Evolutionary conservation across 2,329 filamentous ascomycete species (phyloP), one percentile per base, ranked within the genome.

Genomic region (Colletotrichum phormii): DNA sequence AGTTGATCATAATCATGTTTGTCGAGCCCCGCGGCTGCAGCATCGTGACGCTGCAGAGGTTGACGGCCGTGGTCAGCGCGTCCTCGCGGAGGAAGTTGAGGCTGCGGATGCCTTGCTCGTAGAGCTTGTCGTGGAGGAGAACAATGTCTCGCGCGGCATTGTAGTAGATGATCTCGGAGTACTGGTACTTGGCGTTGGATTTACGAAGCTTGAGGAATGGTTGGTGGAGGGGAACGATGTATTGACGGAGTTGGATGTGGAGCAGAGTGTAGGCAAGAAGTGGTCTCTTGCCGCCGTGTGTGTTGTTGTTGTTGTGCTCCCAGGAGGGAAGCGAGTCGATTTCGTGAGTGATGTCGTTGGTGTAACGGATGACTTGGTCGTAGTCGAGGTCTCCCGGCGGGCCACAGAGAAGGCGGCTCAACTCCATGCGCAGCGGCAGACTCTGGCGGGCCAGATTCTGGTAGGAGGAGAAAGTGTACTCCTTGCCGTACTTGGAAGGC

Each of bases 141-240:
- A 91, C 88, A 76, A 91, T 89, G 75, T 91, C 89, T 42, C 89
- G 85, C 1, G 89, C 89, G 0, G 89, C 88, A 67, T 89, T 90
- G 80, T 91, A 91, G 82, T 90, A 91, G 60, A 91, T 87, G 71
- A 90, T 89, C 75, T 91, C 89, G 1, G 89, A 90, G 77, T 89
- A 89, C 76, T 91, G 89, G 77, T 90, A 91, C 75, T 89, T 89
- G 68, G 89, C 89, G 79, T 90, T 89, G 73, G 86, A 84, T 80
- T 88, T 88, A 75, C 89, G 86, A 64, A 90, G 84, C 77, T 89
- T 89, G 35, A 91, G 83, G 77, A 89, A 91, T 1, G 89, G 88
- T 74, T 91, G 88, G 76, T 90, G 89, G 7, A 91, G 82, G 1
- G 89, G 88, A 73, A 91, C 88, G 71, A 91, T 90, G 80, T 90